Conservation (phyloP, 352 stramenopile genomes). For the Phytopythium boreale region DNA sequence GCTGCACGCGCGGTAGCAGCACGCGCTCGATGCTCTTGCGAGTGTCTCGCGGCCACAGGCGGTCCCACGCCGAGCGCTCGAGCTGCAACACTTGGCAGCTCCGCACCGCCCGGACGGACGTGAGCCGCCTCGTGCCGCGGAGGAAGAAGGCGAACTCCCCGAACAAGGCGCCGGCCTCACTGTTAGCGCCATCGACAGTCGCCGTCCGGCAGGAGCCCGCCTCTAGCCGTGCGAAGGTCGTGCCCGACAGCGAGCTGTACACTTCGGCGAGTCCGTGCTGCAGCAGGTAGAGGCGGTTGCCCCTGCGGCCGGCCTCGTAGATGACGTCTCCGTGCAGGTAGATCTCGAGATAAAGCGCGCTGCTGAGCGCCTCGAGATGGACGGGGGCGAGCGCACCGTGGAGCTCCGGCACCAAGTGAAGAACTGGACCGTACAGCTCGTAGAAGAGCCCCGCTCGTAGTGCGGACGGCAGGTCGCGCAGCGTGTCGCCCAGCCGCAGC, state of each 20-base stretch:
- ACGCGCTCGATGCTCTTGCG: constrained; percentile 37
- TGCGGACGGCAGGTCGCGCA: constrained; percentile 40
- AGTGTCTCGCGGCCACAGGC: constrained; percentile 38
- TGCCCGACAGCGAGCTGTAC: constrained; percentile 27
- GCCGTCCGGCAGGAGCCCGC: neutral
- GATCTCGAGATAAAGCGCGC: constrained; percentile 49
- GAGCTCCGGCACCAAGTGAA: constrained; percentile 38
- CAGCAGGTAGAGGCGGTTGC: constrained; percentile 45
- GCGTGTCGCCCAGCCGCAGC: constrained; percentile 29
- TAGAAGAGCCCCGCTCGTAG: constrained; percentile 38
- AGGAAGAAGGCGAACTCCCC: constrained; percentile 69
- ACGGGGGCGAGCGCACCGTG: constrained; percentile 21
- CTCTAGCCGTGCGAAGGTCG: constrained; percentile 32
- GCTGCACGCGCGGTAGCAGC: constrained; percentile 31
- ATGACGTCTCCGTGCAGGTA: constrained; percentile 64
- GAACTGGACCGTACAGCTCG: constrained; percentile 47
- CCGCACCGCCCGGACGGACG: constrained; percentile 40
- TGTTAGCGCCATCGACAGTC: constrained; percentile 11
- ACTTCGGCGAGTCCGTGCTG: constrained; percentile 49
- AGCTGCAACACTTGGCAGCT: constrained; percentile 67
- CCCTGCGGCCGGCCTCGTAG: constrained; percentile 39
- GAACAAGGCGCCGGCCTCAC: constrained; percentile 38
- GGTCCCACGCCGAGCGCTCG: constrained; percentile 41
- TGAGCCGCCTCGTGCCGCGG: constrained; percentile 35
- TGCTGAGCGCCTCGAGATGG: constrained; percentile 52